phyloP scores from a whole-genome alignment of 495 filamentous ascomycete genomes.

The Aspergillus haitiensis region DNA sequence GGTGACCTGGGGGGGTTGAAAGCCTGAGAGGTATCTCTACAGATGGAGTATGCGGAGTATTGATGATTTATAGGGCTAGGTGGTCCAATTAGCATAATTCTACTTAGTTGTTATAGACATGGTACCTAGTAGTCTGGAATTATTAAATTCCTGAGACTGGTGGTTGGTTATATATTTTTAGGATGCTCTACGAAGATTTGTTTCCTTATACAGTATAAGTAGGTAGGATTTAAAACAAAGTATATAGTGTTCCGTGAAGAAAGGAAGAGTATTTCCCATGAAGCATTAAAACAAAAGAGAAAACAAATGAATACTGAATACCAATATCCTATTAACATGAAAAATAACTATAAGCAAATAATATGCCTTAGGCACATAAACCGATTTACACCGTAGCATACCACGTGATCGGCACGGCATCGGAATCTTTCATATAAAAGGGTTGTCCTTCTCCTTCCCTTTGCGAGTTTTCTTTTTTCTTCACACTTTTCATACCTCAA shows the following conservation, averaged over 20 bases:
- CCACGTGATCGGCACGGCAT: conserved; percentile 25
- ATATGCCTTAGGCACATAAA: too few relatives aligned
- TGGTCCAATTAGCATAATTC: not conserved
- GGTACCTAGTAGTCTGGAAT: too few relatives aligned
- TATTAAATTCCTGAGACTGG: too few relatives aligned
- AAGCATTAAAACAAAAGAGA: not conserved
- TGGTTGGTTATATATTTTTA: not conserved
- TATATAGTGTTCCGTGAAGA: too few relatives aligned
- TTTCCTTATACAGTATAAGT: too few relatives aligned
- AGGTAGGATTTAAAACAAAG: too few relatives aligned
- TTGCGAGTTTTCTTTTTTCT: conserved; percentile 29
- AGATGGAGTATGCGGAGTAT: too few relatives aligned
- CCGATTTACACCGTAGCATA: not conserved
- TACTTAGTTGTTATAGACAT: not conserved
- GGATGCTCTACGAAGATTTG: not conserved
- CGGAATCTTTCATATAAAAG: conserved; percentile 21
- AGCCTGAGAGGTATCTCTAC: too few relatives aligned
- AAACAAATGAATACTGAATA: not conserved
- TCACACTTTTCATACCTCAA: conserved; percentile 46
- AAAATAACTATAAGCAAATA: too few relatives aligned
- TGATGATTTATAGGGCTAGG: too few relatives aligned
- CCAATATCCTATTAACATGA: not conserved
- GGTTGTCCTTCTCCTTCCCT: conserved; percentile 12
- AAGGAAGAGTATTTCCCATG: not conserved
- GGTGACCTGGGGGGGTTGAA: too few relatives aligned